Percentiles rank a stretch among this genome's conserved stretches.
These are phyloP conservation scores for Phytophthora hibernalis DNA, from an alignment of 352 stramenopile species.

Conservation along the genomic window DNA sequence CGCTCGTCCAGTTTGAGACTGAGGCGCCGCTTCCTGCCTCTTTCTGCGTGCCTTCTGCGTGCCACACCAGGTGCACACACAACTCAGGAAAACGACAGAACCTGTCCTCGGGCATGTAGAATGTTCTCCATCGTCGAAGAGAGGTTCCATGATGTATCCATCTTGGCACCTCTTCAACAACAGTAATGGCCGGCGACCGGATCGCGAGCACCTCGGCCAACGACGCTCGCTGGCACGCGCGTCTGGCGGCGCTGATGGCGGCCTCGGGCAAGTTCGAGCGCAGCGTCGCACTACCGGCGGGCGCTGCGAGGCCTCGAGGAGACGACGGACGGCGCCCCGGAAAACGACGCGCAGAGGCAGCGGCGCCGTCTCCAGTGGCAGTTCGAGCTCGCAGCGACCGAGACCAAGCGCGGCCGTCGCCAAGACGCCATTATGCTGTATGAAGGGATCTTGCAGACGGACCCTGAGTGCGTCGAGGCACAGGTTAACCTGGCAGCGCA, in stretches of 20 bases:
- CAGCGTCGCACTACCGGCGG: conserved; percentile 37
- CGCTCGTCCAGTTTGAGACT: conserved; percentile 14
- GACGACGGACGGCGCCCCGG: not conserved
- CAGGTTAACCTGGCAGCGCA: conserved; percentile 67
- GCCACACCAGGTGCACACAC: not conserved
- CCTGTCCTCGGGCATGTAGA: not conserved
- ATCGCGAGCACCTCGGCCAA: conserved; percentile 12
- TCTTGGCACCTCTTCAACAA: conserved; percentile 10
- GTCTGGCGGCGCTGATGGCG: conserved; percentile 40
- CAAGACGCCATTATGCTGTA: conserved; percentile 46
- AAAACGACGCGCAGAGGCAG: conserved; percentile 9
- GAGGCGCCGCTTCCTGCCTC: conserved; percentile 21
- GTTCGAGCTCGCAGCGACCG: conserved; percentile 30
- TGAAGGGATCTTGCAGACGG: conserved; percentile 31
- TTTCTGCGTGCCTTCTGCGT: not conserved
- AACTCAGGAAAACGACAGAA: conserved; percentile 19
- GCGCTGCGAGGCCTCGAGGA: conserved; percentile 34
- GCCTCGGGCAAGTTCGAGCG: conserved; percentile 28
- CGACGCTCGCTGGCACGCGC: conserved; percentile 39
- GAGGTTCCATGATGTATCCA: conserved; percentile 5
- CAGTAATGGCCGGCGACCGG: conserved; percentile 15
- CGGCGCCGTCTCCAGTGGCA: conserved; percentile 27
- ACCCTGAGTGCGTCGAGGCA: conserved; percentile 42
- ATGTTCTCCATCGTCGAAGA: not conserved
- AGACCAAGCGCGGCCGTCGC: conserved; percentile 21